Conservation (phyloP, 1,284 basidiomycete species). For the Microbotryum lychnidis-dioicae region DNA sequence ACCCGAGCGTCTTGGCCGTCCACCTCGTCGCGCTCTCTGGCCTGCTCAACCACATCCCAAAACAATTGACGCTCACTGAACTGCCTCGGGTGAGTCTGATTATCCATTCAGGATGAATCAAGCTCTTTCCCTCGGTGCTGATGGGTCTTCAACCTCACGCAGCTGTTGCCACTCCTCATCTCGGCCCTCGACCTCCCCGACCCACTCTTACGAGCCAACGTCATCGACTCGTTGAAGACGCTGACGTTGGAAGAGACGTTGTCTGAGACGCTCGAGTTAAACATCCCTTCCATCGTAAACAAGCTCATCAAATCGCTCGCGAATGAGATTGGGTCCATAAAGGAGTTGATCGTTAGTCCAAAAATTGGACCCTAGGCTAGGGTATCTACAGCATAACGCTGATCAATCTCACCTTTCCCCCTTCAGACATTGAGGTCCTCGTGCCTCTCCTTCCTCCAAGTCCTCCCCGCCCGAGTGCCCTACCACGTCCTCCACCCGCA, state of each 20-base stretch:
- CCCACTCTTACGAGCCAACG: constrained; percentile 61
- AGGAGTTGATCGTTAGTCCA: constrained; percentile 7
- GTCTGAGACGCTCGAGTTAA: constrained; percentile 41
- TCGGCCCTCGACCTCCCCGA: constrained; percentile 73
- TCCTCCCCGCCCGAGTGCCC: constrained; percentile 63
- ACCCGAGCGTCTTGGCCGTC: constrained; percentile 43
- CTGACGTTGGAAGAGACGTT: constrained; percentile 64
- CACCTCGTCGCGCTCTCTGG: constrained; percentile 78
- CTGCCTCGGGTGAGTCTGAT: constrained; percentile 46
- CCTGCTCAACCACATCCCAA: constrained; percentile 71
- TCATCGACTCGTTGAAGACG: constrained; percentile 66
- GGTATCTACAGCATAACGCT: neutral
- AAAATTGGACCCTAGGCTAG: neutral
- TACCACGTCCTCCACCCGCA: constrained; percentile 69
- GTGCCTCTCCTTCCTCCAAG: constrained; percentile 63
- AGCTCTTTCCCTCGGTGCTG: neutral
- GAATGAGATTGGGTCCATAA: constrained; percentile 14
- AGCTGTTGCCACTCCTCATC: constrained; percentile 83
- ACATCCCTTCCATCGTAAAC: constrained; percentile 15
- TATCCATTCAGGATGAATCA: neutral
- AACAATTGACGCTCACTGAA: constrained; percentile 58
- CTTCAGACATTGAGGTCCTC: constrained; percentile 61
- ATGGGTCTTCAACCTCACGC: constrained; percentile 3
- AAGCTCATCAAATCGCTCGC: constrained; percentile 31
- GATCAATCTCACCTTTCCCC: neutral